phyloP scores from a whole-genome alignment of 495 filamentous ascomycete species.

The Achaetomiella virescens region DNA sequence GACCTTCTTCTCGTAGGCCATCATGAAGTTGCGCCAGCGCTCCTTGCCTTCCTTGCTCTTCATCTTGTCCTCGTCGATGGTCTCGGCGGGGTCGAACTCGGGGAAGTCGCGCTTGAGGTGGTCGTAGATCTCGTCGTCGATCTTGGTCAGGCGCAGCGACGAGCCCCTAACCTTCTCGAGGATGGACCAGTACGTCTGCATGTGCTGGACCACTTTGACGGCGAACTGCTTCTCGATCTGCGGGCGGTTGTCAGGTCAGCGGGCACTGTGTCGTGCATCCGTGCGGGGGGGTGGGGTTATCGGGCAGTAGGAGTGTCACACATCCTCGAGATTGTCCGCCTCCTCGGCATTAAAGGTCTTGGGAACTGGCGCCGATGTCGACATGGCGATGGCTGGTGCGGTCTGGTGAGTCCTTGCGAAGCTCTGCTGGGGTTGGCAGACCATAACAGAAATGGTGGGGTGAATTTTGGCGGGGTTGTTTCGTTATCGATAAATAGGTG shows the following conservation, averaged over 20 bases:
- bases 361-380: conserved; percentile 21
- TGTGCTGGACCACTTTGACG: conserved; percentile 93
- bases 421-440: background rate
- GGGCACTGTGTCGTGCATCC: background rate
- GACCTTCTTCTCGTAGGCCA: conserved; percentile 84
- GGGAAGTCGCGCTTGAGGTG: conserved; percentile 84
- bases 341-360: conserved; percentile 40
- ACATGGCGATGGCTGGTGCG: conserved; percentile 3
- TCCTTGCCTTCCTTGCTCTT: conserved; percentile 97
- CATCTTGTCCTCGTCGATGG: conserved; percentile 89
- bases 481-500: no score
- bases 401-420: background rate
- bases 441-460: no score
- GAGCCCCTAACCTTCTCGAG: conserved; percentile 86
- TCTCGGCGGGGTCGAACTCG: conserved; percentile 74
- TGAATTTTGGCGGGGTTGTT: background rate
- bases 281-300: background rate
- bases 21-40: conserved; percentile 91
- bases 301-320: conserved; percentile 17
- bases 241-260: background rate
- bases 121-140: conserved; percentile 89
- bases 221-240: conserved; percentile 99
- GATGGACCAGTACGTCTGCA: conserved; percentile 94
- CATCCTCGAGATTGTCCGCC: conserved; percentile 47
- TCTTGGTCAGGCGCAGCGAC: conserved; percentile 77